Evolutionary conservation across 139 green algal species (phyloP).

Genomic region (Chlamydomonas incerta): DNA sequence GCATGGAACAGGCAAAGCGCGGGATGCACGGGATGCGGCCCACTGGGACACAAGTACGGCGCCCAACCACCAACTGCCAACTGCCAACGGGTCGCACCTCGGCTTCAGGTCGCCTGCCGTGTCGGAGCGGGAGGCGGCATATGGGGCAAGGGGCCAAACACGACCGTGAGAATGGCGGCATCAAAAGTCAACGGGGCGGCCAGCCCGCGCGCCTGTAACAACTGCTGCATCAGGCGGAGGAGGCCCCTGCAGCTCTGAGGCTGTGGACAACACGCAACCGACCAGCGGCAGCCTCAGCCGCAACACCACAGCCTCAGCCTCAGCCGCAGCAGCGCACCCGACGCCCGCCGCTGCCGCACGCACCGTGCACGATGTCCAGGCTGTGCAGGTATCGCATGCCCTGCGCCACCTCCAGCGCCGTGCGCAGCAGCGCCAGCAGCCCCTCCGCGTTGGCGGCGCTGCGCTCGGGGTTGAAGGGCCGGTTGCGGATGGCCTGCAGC

Average conservation of each 20-base stretch:
- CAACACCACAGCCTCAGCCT: background rate
- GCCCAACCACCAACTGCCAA: background rate
- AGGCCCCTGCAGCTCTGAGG: too few species aligned
- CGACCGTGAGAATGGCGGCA: too few species aligned
- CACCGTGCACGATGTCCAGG: slow-evolving; percentile 15
- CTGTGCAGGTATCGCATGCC: slow-evolving; percentile 43
- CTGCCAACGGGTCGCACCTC: slow-evolving; percentile 3
- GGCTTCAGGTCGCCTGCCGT: slow-evolving; percentile 27
- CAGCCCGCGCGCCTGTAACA: too few species aligned
- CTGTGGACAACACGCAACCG: too few species aligned
- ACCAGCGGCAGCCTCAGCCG: background rate
- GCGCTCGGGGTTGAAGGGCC: slow-evolving; percentile 27
- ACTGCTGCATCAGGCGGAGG: too few species aligned
- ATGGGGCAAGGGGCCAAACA: too few species aligned
- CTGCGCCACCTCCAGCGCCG: slow-evolving; percentile 34
- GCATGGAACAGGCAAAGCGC: too few species aligned
- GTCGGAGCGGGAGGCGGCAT: too few species aligned
- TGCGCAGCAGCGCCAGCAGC: slow-evolving; percentile 37
- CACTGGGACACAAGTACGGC: too few species aligned
- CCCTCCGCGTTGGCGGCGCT: background rate
- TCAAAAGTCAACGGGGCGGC: too few species aligned
- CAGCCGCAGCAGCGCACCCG: too few species aligned
- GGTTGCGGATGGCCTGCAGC: background rate
- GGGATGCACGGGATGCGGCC: too few species aligned
- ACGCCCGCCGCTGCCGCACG: background rate